Percentiles rank a stretch among this genome's conserved stretches.
These are phyloP conservation scores for Podospora pseudopauciseta DNA, from an alignment of 495 filamentous ascomycete genomes.

Conservation along the genomic window DNA sequence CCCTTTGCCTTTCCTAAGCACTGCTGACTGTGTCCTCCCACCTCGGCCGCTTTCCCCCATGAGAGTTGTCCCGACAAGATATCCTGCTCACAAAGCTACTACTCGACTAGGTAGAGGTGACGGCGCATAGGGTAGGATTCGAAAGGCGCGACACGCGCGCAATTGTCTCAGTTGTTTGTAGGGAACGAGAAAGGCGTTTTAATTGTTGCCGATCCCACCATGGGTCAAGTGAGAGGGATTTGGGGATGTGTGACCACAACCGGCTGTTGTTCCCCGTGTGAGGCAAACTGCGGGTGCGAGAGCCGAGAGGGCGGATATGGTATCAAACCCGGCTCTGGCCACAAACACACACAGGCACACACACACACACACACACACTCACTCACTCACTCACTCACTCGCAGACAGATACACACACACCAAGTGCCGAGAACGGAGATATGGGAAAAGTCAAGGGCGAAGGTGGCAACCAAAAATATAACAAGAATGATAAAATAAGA, in stretches of 20 bases:
- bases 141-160: not conserved
- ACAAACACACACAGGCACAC: too few relatives aligned
- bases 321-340: not conserved
- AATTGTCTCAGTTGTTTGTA: not conserved
- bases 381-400: too few relatives aligned
- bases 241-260: not conserved
- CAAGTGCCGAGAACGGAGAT: not conserved
- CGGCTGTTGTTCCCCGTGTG: not conserved
- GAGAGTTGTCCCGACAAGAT: not conserved
- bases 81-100: not conserved
- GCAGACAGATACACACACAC: too few relatives aligned
- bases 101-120: conserved; percentile 1
- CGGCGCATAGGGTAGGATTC: not conserved
- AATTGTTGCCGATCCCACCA: not conserved
- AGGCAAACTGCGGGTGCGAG: not conserved
- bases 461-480: conserved; percentile 3
- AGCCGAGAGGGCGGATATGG: not conserved
- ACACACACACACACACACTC: too few relatives aligned
- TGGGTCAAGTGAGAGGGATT: not conserved
- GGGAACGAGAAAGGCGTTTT: not conserved
- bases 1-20: not conserved
- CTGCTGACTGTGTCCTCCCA: not conserved
- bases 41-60: not conserved
- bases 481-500: not conserved
- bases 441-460: not conserved